Conservation (phyloP, 2,329 filamentous ascomycete genomes). For the Aspergillus fischeri region DNA sequence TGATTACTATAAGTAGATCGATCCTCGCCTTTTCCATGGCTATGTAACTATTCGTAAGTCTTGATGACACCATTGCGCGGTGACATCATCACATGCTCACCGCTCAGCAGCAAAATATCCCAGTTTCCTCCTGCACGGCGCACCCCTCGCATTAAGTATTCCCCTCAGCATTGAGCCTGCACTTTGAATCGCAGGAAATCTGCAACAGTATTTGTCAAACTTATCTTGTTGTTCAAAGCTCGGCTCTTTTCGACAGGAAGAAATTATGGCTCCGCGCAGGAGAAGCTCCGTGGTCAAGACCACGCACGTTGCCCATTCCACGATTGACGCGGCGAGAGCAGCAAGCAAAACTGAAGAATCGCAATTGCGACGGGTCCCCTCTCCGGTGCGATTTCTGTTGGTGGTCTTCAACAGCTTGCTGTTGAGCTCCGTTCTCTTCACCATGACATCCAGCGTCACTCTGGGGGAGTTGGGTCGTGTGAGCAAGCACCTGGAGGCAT, state of each 20-base stretch:
- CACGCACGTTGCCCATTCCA: slow-evolving; percentile 6
- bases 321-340: slow-evolving; percentile 8
- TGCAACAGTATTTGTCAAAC: neutral
- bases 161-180: neutral
- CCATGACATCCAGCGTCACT: slow-evolving; percentile 56
- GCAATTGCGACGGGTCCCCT: slow-evolving; percentile 25
- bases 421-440: slow-evolving; percentile 62
- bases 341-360: slow-evolving; percentile 10
- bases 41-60: neutral
- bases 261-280: slow-evolving; percentile 20
- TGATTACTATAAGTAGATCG: neutral
- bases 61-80: slow-evolving; percentile 5
- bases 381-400: slow-evolving; percentile 42
- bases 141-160: slow-evolving; percentile 1
- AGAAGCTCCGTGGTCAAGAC: slow-evolving; percentile 15
- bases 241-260: neutral
- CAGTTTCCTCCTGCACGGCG: slow-evolving; percentile 6
- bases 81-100: slow-evolving; percentile 38
- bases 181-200: neutral
- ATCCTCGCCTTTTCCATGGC: neutral
- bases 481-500: slow-evolving; percentile 60
- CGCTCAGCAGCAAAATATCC: slow-evolving; percentile 18
- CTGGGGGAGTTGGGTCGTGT: slow-evolving; percentile 64
- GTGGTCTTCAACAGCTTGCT: slow-evolving; percentile 53
- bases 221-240: neutral